Conservation (phyloP, 768 basidiomycete species). For the Tulasnella sp. region DNA sequence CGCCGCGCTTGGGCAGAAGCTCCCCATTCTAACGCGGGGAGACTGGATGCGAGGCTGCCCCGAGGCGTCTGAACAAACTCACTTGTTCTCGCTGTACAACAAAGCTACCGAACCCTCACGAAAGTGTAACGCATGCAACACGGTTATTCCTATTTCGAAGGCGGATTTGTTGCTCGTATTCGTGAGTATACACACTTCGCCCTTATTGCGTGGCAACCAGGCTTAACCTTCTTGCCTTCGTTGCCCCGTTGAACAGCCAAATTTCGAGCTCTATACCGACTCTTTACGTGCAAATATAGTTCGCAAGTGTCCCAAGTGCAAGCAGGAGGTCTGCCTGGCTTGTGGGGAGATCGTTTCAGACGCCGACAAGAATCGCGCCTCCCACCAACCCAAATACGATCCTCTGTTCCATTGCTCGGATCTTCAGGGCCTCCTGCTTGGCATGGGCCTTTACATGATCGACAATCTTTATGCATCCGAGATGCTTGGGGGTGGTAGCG, state of each 20-base stretch:
- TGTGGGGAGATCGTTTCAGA: conserved; percentile 57
- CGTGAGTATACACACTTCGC: conserved; percentile 40
- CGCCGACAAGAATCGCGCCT: conserved; percentile 42
- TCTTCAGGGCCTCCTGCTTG: conserved; percentile 83
- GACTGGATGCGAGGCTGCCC: conserved; percentile 99
- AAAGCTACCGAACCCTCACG: conserved; percentile 61
- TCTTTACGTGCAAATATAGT: conserved; percentile 57
- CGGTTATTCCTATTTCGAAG: conserved; percentile 55
- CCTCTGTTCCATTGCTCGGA: conserved; percentile 85
- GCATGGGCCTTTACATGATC: conserved; percentile 84
- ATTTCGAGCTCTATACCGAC: conserved; percentile 65
- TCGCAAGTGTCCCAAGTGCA: conserved; percentile 60
- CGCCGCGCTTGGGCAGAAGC: conserved; percentile 29
- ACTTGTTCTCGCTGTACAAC: conserved; percentile 79
- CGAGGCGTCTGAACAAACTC: conserved; percentile 85
- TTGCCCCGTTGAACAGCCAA: conserved; percentile 39
- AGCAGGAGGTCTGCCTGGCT: conserved; percentile 52
- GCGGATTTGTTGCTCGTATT: conserved; percentile 78
- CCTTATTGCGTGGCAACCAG: background rate
- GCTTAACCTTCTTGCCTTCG: background rate
- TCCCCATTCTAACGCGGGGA: conserved; percentile 70
- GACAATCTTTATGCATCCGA: conserved; percentile 62
- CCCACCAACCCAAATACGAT: conserved; percentile 45
- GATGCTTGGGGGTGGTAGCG: conserved; percentile 35
- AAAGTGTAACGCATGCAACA: conserved; percentile 63